A percentile compares a stretch with the other conserved stretches of the same genome.
These are phyloP conservation scores for Mycogone perniciosa DNA, from an alignment of 2,329 filamentous ascomycete species.

Conservation along the genomic window DNA sequence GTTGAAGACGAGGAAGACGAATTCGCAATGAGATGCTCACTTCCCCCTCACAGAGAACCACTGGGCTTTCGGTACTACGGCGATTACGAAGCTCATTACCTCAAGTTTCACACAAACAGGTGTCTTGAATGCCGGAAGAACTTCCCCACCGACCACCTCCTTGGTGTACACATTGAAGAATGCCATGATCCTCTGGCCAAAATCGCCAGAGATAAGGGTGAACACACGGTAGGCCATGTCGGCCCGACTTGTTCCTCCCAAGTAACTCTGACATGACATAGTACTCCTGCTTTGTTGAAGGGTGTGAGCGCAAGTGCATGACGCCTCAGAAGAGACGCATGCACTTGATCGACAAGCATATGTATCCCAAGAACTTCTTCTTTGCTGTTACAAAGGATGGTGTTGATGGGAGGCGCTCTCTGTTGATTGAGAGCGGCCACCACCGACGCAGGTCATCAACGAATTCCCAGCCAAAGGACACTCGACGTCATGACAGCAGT, in stretches of 20 bases:
- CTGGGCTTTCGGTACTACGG: slow-evolving; percentile 67
- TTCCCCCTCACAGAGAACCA: slow-evolving; percentile 70
- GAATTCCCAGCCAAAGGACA: slow-evolving; percentile 27
- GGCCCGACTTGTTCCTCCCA: neutral
- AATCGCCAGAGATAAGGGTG: slow-evolving; percentile 68
- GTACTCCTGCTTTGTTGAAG: slow-evolving; percentile 86
- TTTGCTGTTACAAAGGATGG: slow-evolving; percentile 82
- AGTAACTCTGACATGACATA: slow-evolving; percentile 31
- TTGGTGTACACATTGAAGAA: slow-evolving; percentile 82
- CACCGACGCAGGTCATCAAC: slow-evolving; percentile 45
- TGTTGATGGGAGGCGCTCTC: slow-evolving; percentile 76
- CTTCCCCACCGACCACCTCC: slow-evolving; percentile 75
- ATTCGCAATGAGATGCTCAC: slow-evolving; percentile 65
- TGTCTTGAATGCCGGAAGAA: slow-evolving; percentile 82
- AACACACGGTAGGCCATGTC: slow-evolving; percentile 63
- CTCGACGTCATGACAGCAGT: slow-evolving; percentile 29
- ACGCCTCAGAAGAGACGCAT: slow-evolving; percentile 77
- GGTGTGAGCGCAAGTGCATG: slow-evolving; percentile 76
- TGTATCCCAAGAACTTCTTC: slow-evolving; percentile 83
- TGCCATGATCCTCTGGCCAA: slow-evolving; percentile 78
- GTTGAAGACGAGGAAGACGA: slow-evolving; percentile 27
- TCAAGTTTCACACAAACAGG: slow-evolving; percentile 71
- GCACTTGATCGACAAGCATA: slow-evolving; percentile 91
- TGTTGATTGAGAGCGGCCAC: slow-evolving; percentile 57
- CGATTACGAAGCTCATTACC: slow-evolving; percentile 85